A percentile compares a stretch with the other conserved stretches of the same genome.
Evolutionary conservation across 345 rosid genomes (phyloP).

Genomic region (Syzygium jambos): DNA sequence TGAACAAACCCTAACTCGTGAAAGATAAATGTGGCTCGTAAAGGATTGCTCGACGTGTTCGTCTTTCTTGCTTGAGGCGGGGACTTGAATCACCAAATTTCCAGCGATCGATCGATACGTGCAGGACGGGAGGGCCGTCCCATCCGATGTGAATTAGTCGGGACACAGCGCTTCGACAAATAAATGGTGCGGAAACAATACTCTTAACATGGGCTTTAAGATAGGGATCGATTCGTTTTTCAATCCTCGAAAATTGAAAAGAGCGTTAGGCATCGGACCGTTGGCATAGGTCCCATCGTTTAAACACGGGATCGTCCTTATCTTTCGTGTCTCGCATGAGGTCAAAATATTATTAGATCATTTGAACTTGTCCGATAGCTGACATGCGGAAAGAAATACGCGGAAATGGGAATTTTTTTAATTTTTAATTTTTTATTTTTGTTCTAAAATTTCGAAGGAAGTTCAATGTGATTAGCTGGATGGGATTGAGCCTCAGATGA

Average conservation of each 20-base stretch:
- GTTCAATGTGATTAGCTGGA: no score
- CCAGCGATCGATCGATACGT: fast-evolving
- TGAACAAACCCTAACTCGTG: no score
- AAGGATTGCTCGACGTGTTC: not conserved
- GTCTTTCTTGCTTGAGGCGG: not conserved
- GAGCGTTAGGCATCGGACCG: not conserved
- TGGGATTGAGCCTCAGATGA: no score
- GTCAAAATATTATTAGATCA: not conserved
- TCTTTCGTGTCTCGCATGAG: not conserved
- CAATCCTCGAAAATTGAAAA: not conserved
- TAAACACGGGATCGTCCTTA: not conserved
- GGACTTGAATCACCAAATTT: not conserved
- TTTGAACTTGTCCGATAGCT: not conserved
- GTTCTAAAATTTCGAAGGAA: no score
- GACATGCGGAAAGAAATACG: no score
- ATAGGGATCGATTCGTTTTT: not conserved
- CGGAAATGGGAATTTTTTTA: no score
- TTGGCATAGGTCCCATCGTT: not conserved
- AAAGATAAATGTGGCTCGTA: no score
- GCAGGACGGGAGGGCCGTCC: not conserved
- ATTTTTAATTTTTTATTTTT: no score
- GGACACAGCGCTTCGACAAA: not conserved
- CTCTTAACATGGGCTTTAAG: not conserved
- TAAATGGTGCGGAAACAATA: not conserved
- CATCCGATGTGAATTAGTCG: not conserved